phyloP scores from a whole-genome alignment of 2,329 filamentous ascomycete species.

The Zasmidium citrigriseum region DNA sequence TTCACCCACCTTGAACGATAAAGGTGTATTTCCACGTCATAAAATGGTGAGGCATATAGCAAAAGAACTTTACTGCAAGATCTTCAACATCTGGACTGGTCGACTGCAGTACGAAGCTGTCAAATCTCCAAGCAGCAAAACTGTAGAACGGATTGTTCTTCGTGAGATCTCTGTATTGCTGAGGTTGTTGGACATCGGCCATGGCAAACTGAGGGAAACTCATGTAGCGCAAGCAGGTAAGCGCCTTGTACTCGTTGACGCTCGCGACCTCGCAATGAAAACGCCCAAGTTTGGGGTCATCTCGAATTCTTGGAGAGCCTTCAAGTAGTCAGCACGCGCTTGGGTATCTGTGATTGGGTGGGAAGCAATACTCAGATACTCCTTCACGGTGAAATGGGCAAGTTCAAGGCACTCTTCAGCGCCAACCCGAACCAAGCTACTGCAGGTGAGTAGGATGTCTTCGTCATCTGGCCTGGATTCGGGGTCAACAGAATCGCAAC shows the following conservation, averaged over 20 bases:
- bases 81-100: neutral
- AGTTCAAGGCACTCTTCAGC: neutral
- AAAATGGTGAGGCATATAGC: neutral
- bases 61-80: neutral
- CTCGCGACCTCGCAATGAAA: neutral
- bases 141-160: neutral
- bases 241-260: neutral
- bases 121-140: neutral
- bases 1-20: neutral
- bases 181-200: neutral
- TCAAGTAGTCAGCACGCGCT: neutral
- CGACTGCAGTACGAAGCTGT: neutral
- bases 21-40: neutral
- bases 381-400: neutral
- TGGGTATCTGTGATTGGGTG: neutral
- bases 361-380: neutral
- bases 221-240: neutral
- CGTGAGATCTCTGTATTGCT: neutral
- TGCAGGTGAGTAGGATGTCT: neutral
- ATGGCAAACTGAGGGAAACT: neutral
- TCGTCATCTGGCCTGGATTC: neutral
- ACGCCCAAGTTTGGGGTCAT: neutral
- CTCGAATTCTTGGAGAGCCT: neutral
- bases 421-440: neutral
- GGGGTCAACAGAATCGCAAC: neutral